Evolutionary conservation across 768 basidiomycete genomes (phyloP).

Genomic region (Suillus subluteus): DNA sequence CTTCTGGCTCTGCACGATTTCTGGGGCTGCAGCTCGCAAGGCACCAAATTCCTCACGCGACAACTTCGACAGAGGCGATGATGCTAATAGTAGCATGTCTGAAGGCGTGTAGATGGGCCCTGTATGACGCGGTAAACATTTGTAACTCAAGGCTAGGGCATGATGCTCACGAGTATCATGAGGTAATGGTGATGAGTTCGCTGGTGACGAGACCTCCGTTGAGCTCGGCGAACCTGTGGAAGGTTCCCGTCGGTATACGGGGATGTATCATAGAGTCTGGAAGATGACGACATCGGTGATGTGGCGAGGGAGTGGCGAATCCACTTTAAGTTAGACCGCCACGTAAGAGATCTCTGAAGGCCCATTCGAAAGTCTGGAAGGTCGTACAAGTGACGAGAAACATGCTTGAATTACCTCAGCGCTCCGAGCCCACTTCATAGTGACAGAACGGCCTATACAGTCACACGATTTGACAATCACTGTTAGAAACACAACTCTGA

Average conservation of each 20-base stretch:
- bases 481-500: background rate
- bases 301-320: slow-evolving; percentile 9
- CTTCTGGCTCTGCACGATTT: slow-evolving; percentile 29
- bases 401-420: background rate
- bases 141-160: background rate
- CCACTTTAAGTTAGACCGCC: background rate
- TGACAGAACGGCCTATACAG: background rate
- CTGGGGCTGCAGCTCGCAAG: slow-evolving; percentile 26
- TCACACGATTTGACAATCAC: background rate
- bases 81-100: slow-evolving; percentile 28
- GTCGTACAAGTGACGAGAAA: background rate
- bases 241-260: slow-evolving; percentile 41
- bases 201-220: slow-evolving; percentile 20
- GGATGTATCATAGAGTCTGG: slow-evolving; percentile 37
- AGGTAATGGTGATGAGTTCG: slow-evolving; percentile 5
- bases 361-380: slow-evolving; percentile 14
- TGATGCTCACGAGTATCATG: slow-evolving; percentile 13
- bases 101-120: slow-evolving; percentile 29
- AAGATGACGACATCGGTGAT: slow-evolving; percentile 32
- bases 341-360: slow-evolving; percentile 1
- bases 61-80: slow-evolving; percentile 25
- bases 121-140: background rate
- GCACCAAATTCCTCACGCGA: slow-evolving; percentile 10
- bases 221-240: slow-evolving; percentile 18
- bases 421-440: background rate